These are phyloP conservation scores for Candida manassasensis DNA, from an alignment of 805 yeast genomes.

Conservation along the genomic window DNA sequence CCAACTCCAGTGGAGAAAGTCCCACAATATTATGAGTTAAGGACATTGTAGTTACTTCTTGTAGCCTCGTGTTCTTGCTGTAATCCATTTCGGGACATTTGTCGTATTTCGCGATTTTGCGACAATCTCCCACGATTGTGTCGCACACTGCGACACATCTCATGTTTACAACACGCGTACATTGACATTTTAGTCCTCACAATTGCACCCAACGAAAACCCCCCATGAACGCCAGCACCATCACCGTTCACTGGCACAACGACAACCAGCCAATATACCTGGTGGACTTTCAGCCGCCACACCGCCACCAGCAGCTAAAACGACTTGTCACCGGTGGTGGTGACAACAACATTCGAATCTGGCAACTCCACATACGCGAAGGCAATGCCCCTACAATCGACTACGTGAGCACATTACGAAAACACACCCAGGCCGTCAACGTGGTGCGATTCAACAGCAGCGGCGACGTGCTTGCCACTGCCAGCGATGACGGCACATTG, in stretches of 20 bases:
- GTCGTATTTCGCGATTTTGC: too few relatives aligned
- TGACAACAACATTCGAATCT: slow-evolving; percentile 77
- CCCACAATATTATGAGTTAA: too few relatives aligned
- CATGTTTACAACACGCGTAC: background rate
- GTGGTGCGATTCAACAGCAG: slow-evolving; percentile 73
- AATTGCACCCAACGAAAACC: background rate
- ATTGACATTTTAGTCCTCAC: background rate
- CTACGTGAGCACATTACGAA: slow-evolving; percentile 74
- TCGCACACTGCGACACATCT: too few relatives aligned
- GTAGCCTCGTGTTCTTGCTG: too few relatives aligned
- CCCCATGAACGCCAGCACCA: slow-evolving; percentile 38
- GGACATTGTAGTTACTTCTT: too few relatives aligned
- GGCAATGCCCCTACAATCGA: slow-evolving; percentile 41
- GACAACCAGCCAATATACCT: slow-evolving; percentile 71
- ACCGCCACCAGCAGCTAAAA: slow-evolving; percentile 16
- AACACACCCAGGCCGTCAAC: slow-evolving; percentile 94
- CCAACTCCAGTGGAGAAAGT: too few relatives aligned
- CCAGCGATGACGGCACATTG: slow-evolving; percentile 92
- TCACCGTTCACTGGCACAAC: slow-evolving; percentile 70
- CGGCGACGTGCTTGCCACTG: slow-evolving; percentile 76
- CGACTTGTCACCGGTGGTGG: slow-evolving; percentile 92
- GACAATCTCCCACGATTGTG: too few relatives aligned
- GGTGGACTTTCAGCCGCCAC: slow-evolving; percentile 53
- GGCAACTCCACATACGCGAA: slow-evolving; percentile 26
- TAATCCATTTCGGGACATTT: too few relatives aligned